Conservation (phyloP, 139 green algal species). For the Chlorella sp. region DNA sequence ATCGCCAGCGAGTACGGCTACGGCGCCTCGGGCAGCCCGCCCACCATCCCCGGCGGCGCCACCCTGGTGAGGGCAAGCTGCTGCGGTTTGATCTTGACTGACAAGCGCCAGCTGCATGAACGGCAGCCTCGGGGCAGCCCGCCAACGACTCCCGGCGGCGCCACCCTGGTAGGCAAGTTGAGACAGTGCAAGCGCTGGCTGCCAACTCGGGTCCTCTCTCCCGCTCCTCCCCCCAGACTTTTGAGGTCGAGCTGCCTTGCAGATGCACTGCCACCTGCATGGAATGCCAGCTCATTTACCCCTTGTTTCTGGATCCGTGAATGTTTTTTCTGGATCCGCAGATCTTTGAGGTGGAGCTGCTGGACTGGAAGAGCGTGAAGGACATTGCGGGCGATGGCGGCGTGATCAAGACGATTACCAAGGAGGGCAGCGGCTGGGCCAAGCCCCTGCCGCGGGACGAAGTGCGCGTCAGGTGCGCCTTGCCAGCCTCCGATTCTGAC, state of each 20-base stretch:
- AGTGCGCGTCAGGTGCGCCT: conserved; percentile 70
- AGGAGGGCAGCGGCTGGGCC: conserved; percentile 64
- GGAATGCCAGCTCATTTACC: too few relatives aligned
- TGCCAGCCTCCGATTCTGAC: not conserved
- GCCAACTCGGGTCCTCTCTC: too few relatives aligned
- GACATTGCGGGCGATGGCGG: conserved; percentile 84
- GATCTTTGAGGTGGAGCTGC: conserved; percentile 92
- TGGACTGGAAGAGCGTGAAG: conserved; percentile 89
- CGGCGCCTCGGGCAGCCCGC: conserved; percentile 79
- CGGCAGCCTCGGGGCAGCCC: too few relatives aligned
- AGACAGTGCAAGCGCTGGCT: too few relatives aligned
- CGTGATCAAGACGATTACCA: conserved; percentile 76
- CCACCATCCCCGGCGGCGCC: conserved; percentile 88
- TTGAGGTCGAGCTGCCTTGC: too few relatives aligned
- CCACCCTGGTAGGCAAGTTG: conserved; percentile 73
- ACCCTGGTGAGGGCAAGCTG: conserved; percentile 71
- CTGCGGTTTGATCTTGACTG: too few relatives aligned
- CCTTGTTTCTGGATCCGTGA: too few relatives aligned
- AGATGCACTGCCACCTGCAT: too few relatives aligned
- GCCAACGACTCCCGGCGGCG: conserved; percentile 87
- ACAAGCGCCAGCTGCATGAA: too few relatives aligned
- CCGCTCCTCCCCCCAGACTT: too few relatives aligned
- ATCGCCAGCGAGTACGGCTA: conserved; percentile 91
- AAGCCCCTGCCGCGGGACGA: conserved; percentile 72
- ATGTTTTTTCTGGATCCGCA: not conserved